These are phyloP conservation scores for Lippia alba DNA, from an alignment of 305 asterid species.

Conservation along the genomic window DNA sequence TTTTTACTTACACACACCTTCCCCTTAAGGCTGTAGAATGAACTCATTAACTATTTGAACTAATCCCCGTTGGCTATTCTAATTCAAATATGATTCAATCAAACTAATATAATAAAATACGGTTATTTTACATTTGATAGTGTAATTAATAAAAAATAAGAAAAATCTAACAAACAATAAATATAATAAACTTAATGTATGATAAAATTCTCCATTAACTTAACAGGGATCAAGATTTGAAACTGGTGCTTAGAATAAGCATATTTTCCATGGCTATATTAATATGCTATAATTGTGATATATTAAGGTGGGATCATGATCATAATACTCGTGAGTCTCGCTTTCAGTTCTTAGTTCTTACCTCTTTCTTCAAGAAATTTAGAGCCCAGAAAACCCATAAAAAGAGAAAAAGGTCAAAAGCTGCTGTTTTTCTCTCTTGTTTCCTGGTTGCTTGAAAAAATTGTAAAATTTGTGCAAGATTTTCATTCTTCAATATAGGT, in stretches of 20 bases:
- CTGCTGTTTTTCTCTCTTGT: not conserved
- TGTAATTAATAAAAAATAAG: too few species aligned
- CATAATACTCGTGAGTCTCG: slow-evolving; percentile 31
- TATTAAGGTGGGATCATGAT: slow-evolving; percentile 37
- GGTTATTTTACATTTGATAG: too few species aligned
- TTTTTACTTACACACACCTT: too few species aligned
- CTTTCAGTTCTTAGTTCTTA: not conserved
- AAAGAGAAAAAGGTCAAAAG: not conserved
- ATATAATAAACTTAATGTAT: too few species aligned
- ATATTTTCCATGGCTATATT: slow-evolving; percentile 25
- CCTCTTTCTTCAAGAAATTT: not conserved
- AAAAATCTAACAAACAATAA: too few species aligned
- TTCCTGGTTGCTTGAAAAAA: too few species aligned
- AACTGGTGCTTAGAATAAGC: slow-evolving; percentile 36
- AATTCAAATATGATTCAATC: too few species aligned
- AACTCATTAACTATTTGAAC: too few species aligned
- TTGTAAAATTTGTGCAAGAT: not conserved
- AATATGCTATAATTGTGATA: slow-evolving; percentile 34
- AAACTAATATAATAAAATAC: too few species aligned
- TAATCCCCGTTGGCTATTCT: too few species aligned
- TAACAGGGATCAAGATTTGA: slow-evolving; percentile 37
- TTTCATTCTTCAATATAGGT: slow-evolving; percentile 1
- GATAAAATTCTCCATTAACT: too few species aligned
- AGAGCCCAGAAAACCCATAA: not conserved
- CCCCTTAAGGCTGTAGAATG: too few species aligned